A percentile compares a stretch with the other conserved stretches of the same genome.
Conservation (phyloP, 2,329 filamentous ascomycete species). For the Emergomyces pasteurianus region DNA sequence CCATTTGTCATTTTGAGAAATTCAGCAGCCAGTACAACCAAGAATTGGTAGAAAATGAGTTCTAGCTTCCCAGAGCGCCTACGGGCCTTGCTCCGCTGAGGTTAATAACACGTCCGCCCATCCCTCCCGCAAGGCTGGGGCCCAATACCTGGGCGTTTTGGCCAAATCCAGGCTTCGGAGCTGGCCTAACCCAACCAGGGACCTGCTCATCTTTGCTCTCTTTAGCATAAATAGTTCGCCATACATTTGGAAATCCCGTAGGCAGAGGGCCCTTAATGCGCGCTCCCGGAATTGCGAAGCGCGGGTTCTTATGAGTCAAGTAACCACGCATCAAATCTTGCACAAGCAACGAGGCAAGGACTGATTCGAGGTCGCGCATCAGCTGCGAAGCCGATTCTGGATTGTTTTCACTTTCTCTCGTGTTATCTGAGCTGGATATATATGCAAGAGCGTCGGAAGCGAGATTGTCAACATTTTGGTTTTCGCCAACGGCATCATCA, state of each 20-base stretch:
- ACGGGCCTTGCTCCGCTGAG: constrained; percentile 44
- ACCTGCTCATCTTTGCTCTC: constrained; percentile 52
- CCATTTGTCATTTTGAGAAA: no score
- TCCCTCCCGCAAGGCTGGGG: constrained; percentile 17
- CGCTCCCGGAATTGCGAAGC: constrained; percentile 73
- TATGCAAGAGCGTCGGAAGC: background rate
- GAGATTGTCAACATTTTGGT: background rate
- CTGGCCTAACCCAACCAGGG: constrained; percentile 59
- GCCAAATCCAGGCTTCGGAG: constrained; percentile 16
- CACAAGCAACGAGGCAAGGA: constrained; percentile 62
- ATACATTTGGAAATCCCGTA: constrained; percentile 57
- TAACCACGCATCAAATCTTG: constrained; percentile 77
- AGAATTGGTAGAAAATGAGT: background rate
- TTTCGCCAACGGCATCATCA: background rate
- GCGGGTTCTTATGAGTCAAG: constrained; percentile 61
- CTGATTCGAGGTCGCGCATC: constrained; percentile 57
- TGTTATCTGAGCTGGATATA: background rate
- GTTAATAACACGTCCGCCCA: constrained; percentile 46
- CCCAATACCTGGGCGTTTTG: constrained; percentile 19
- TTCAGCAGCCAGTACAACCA: background rate
- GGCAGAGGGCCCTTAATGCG: constrained; percentile 28
- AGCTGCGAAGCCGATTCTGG: constrained; percentile 33
- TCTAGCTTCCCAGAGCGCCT: constrained; percentile 18
- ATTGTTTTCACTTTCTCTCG: constrained; percentile 8
- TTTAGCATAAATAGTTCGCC: constrained; percentile 53